Percentiles rank a stretch among this genome's conserved stretches.
phyloP scores from a whole-genome alignment of 2,329 filamentous ascomycete genomes.

The Emmonsiellopsis sp. region DNA sequence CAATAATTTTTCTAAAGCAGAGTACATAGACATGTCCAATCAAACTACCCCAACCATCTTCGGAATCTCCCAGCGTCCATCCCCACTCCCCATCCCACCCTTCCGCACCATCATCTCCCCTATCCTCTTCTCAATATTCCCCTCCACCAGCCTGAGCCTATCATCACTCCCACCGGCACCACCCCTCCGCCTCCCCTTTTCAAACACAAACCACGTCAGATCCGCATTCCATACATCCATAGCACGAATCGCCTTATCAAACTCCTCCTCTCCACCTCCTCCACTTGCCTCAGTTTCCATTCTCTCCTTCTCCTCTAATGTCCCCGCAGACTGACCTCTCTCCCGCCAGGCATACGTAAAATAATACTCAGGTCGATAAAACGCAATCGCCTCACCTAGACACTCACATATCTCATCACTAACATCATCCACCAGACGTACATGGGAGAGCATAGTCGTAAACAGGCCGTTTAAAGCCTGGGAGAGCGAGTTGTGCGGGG shows the following conservation, averaged over 20 bases:
- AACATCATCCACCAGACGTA: constrained; percentile 30
- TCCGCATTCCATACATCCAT: constrained; percentile 36
- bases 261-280: constrained; percentile 15
- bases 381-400: constrained; percentile 29
- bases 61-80: not conserved
- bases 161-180: not conserved
- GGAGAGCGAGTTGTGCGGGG: constrained; percentile 32
- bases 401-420: constrained; percentile 34
- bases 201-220: constrained; percentile 34
- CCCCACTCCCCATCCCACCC: not conserved
- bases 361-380: constrained; percentile 27
- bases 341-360: constrained; percentile 12
- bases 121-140: constrained; percentile 3
- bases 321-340: not conserved
- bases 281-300: constrained; percentile 20
- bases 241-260: constrained; percentile 22
- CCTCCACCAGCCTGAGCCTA: not conserved
- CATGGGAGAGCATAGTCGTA: constrained; percentile 29
- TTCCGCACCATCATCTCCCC: not conserved
- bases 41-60: not conserved
- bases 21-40: not conserved
- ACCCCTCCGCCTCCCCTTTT: constrained; percentile 6
- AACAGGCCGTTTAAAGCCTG: constrained; percentile 30
- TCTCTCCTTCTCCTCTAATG: constrained; percentile 4
- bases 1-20: too few relatives aligned